Percentiles rank a stretch among this genome's conserved stretches.
Conservation (phyloP, 106 monocot species). For the Triglochin maritima region DNA sequence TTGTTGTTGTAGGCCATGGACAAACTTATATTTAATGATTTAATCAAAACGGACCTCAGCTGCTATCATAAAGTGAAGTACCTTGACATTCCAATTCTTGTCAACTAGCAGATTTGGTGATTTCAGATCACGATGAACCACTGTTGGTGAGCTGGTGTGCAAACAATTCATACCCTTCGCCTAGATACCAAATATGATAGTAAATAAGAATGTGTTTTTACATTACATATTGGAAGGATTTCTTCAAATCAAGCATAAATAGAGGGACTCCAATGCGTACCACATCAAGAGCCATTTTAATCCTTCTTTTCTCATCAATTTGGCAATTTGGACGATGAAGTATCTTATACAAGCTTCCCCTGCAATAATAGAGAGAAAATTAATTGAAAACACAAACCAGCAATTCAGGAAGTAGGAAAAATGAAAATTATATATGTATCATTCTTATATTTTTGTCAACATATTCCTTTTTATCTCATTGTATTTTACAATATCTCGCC, state of each 20-base stretch:
- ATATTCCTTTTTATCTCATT: too few species aligned
- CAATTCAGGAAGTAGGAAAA: too few species aligned
- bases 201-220: background rate
- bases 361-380: slow-evolving; percentile 13
- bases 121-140: slow-evolving; percentile 94
- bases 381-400: too few species aligned
- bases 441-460: too few species aligned
- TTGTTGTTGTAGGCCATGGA: too few species aligned
- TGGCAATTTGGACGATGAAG: slow-evolving; percentile 94
- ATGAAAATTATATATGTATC: too few species aligned
- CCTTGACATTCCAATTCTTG: slow-evolving; percentile 98
- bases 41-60: too few species aligned
- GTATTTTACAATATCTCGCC: too few species aligned
- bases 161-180: slow-evolving; percentile 97
- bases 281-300: slow-evolving; percentile 97
- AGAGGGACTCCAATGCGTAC: slow-evolving; percentile 19
- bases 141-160: slow-evolving; percentile 75
- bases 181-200: slow-evolving; percentile 20
- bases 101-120: slow-evolving; percentile 97
- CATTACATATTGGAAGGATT: background rate
- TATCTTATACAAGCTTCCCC: slow-evolving; percentile 91
- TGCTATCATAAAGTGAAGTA: slow-evolving; percentile 6
- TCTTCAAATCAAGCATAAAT: background rate
- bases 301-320: slow-evolving; percentile 87
- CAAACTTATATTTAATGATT: too few species aligned